Evolutionary conservation across 768 basidiomycete species (phyloP), one percentile per base, ranked within the genome.

Genomic region (Chalciporus pseudorubinellus): DNA sequence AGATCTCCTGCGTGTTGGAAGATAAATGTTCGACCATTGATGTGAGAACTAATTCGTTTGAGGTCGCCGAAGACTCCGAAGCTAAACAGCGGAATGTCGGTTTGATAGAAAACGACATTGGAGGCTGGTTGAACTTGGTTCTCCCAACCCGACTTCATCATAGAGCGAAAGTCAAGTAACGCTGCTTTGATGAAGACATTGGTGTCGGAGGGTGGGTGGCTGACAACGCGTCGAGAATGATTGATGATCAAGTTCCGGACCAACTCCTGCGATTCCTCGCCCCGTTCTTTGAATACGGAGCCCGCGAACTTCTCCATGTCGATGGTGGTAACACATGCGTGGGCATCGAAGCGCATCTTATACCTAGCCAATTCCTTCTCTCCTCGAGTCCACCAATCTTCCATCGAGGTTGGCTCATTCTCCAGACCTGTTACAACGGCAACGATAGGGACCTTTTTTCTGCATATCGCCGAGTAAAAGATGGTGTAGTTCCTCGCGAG

Each of bases 271-370:
- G 70, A 70, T 33, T 54, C 13, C 13, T 38, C 36, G 33, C 57
- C 50, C 28, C 64, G 65, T 3, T 44, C 50, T 47, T 55, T 40
- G 9, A 65, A 62, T 10, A 57, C 51, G 13, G 57, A 50, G 26
- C 56, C 52, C n/a, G 8, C 39, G 26, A 48, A n/a, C 31, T 45
- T 60, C 9, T 29, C n/a, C 55, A 45, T 53, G 36, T 55, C 53
- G 13, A 70, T 60, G 19, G 74, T 70, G 3, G 74, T 76, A 46
- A 77, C 65, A 51, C 77, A 77, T 16, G 73, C 77, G n/a, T 72
- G 67, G 8, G 61, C 69, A 18, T 64, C 52, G n/a, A 75, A 75
- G 38, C 52, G 49, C 62, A 77, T 78, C 24, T 63, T 63, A 43
- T 69, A 58, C 24, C 42, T 50, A 39, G 54, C 59, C 45, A 78